A percentile compares a stretch with the other conserved stretches of the same genome.
These are phyloP conservation scores for Populus nigra DNA, from an alignment of 345 rosid species.

Conservation along the genomic window DNA sequence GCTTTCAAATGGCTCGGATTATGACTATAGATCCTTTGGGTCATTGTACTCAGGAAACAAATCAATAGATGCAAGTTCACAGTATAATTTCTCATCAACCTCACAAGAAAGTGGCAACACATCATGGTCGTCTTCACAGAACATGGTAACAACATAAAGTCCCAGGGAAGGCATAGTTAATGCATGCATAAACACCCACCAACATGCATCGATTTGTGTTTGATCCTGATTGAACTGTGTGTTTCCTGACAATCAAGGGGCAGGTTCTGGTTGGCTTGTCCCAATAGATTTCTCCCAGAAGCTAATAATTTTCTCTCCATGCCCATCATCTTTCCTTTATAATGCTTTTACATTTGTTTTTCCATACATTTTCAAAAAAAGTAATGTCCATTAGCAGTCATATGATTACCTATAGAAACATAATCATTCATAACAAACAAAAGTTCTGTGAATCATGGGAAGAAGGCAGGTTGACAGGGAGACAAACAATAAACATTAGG, in stretches of 20 bases:
- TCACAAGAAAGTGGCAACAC: constrained; percentile 40
- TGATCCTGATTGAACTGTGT: background rate
- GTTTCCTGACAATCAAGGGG: background rate
- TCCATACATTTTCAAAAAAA: background rate
- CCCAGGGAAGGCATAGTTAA: background rate
- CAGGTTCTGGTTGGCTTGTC: too few relatives aligned
- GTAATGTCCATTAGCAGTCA: background rate
- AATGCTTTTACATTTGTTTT: background rate
- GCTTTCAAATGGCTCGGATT: constrained; percentile 47
- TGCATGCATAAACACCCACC: background rate
- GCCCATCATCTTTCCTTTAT: background rate
- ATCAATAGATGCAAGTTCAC: constrained; percentile 46
- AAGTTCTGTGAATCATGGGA: background rate
- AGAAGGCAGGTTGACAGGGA: background rate
- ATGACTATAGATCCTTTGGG: constrained; percentile 40
- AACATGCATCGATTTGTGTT: background rate
- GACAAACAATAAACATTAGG: background rate
- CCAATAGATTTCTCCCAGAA: background rate
- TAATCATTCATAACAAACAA: background rate
- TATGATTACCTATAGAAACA: background rate
- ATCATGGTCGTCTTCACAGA: constrained; percentile 33
- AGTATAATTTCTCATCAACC: constrained; percentile 35
- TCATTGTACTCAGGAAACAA: constrained; percentile 38
- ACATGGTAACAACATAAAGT: constrained; percentile 32
- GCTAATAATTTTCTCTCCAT: too few relatives aligned